Base-by-base conservation (phyloP, 2,329 filamentous ascomycete genomes). In the Colletotrichum tabaci region DNA sequence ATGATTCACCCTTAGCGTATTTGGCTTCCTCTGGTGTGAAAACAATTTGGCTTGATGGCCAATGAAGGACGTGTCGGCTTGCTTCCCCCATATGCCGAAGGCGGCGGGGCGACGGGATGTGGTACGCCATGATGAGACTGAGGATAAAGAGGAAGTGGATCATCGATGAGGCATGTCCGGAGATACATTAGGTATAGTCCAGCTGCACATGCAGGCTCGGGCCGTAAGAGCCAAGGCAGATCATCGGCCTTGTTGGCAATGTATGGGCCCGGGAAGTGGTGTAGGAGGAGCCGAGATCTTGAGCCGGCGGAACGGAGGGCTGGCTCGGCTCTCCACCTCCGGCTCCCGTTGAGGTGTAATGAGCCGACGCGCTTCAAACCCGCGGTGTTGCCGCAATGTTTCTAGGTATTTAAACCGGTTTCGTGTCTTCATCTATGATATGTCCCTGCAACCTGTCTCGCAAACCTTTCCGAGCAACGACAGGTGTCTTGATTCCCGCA, bases 281-380 rank as follows among this genome's bases (percentile, higher is more conserved):
- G 53, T 35, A 57, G 12, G 26, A 26, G 26, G 26, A 38, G 18
- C 3, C 42, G 42, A 46, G 42, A 16, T 18, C 42, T 8, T 26
- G 26, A 5, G 5, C 42, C 18, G 18, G 16, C 10, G 35, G n/a
- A 26, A 40, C 7, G 35, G 21, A 23, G 12, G 8, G 35, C 35
- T n/a, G n/a, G 53, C 30, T 57, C 30, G 47, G 60, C 60, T 53
- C 58, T 61, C 58, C 58, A 61, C 58, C 58, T 50, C 18, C 60
- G 30, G 60, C 15, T 53, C 18, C 46, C 30, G 23, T 44, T 47
- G 40, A 47, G 10, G 23, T 4, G 13, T 16, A 5, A 42, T 12
- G 15, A 7, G 16, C n/a, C 30, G 6, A 23, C 8, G 4, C 26
- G 26, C 26, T 9, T 30, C 30, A 8, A 9, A 35, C 30, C 30